Conservation (phyloP, 2,329 filamentous ascomycete genomes). For the Phaeosphaeriaceae sp. region DNA sequence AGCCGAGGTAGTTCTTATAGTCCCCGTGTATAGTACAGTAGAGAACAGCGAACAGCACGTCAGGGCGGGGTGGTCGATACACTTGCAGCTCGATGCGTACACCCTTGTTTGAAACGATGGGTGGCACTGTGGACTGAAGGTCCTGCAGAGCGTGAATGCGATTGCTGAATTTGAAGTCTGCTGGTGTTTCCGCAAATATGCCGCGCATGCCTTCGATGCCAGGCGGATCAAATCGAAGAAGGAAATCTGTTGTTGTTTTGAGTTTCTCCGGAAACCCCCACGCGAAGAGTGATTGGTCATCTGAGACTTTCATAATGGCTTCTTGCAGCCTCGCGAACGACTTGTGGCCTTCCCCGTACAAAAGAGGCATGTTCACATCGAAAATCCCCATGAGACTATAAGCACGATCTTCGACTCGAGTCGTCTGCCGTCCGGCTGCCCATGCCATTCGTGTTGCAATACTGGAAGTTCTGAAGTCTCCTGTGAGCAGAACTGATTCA, state of each 20-base stretch:
- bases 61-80: background rate
- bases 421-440: conserved; percentile 25
- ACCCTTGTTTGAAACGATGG: conserved; percentile 1
- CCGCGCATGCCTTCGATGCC: background rate
- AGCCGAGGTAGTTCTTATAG: background rate
- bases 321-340: conserved; percentile 22
- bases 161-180: background rate
- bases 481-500: background rate
- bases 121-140: background rate
- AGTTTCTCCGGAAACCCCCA: conserved; percentile 2
- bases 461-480: conserved; percentile 8
- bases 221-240: background rate
- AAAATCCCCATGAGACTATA: conserved; percentile 17
- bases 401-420: conserved; percentile 13
- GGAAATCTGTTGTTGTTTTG: background rate
- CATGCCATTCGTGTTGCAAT: conserved; percentile 20
- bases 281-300: conserved; percentile 16
- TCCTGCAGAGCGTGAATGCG: background rate
- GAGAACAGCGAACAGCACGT: background rate
- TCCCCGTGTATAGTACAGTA: conserved; percentile 1
- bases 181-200: conserved; percentile 1
- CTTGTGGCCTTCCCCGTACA: conserved; percentile 12
- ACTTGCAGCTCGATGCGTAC: conserved; percentile 5
- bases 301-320: conserved; percentile 17
- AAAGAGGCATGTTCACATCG: conserved; percentile 11